Evolutionary conservation across 2,329 filamentous ascomycete genomes (phyloP).

Genomic region (Lachnellula hyalina): DNA sequence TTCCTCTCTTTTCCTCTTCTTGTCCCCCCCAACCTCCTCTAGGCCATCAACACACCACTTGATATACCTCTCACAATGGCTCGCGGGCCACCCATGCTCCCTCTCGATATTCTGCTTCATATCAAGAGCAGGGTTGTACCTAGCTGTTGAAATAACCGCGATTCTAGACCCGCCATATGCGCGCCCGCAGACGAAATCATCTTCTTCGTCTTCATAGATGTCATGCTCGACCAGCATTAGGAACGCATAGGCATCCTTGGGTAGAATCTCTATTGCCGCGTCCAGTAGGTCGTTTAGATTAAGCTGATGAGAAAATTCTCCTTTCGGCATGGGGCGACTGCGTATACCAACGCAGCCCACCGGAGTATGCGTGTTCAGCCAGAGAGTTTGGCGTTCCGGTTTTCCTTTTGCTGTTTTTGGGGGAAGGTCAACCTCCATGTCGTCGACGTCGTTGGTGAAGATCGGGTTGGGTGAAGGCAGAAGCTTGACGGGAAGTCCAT

Average conservation of each 20-base stretch:
- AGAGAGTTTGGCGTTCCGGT: slow-evolving; percentile 1
- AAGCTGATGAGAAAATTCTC: slow-evolving; percentile 22
- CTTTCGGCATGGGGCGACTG: slow-evolving; percentile 16
- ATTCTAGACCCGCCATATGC: slow-evolving; percentile 62
- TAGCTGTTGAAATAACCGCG: slow-evolving; percentile 54
- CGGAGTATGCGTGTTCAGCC: slow-evolving; percentile 6
- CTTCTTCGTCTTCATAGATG: slow-evolving; percentile 41
- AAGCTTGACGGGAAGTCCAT: slow-evolving; percentile 22
- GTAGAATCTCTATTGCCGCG: slow-evolving; percentile 22
- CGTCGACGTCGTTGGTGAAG: slow-evolving; percentile 14
- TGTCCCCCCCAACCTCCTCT: not conserved
- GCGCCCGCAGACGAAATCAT: slow-evolving; percentile 61
- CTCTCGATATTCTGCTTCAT: slow-evolving; percentile 27
- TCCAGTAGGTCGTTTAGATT: slow-evolving; percentile 26
- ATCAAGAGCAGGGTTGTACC: slow-evolving; percentile 53
- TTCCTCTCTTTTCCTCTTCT: not conserved
- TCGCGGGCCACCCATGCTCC: slow-evolving; percentile 58
- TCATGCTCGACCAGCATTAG: slow-evolving; percentile 26
- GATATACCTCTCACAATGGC: slow-evolving; percentile 52
- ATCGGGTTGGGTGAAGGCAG: slow-evolving; percentile 8
- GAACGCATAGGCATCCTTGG: slow-evolving; percentile 25
- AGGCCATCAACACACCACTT: slow-evolving; percentile 32
- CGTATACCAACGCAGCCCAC: slow-evolving; percentile 18
- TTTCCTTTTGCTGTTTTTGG: not conserved
- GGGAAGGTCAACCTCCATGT: not conserved